Evolutionary conservation across 352 stramenopile genomes (phyloP).

Genomic region (Phytophthora lateralis): DNA sequence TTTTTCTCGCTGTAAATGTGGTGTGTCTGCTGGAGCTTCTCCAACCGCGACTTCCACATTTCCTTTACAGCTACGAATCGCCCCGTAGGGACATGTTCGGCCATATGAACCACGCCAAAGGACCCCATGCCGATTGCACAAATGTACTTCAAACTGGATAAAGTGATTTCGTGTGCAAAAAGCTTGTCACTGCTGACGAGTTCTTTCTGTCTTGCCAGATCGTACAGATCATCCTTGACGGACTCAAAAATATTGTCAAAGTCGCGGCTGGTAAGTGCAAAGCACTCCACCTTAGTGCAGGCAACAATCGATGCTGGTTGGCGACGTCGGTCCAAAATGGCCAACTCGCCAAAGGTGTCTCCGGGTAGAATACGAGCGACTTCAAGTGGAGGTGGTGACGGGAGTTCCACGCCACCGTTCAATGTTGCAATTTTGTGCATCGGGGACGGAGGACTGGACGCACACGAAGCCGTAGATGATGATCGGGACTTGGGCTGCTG

Average conservation of each 20-base stretch:
- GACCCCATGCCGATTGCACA: constrained; percentile 90
- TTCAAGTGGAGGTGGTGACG: constrained; percentile 19
- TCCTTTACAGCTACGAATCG: constrained; percentile 73
- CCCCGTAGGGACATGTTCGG: constrained; percentile 78
- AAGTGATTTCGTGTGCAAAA: constrained; percentile 55
- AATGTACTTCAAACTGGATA: constrained; percentile 64
- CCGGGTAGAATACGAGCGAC: constrained; percentile 49
- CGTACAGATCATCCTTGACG: constrained; percentile 40
- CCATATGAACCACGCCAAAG: constrained; percentile 95
- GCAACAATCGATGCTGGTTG: constrained; percentile 75
- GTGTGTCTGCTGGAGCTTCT: constrained; percentile 79
- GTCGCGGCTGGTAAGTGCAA: constrained; percentile 64
- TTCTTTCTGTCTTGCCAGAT: constrained; percentile 37
- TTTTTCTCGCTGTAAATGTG: constrained; percentile 97
- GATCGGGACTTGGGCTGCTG: constrained; percentile 40
- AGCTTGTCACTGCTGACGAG: constrained; percentile 44
- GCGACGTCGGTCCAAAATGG: constrained; percentile 49
- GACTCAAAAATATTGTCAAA: constrained; percentile 65
- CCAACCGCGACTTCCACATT: constrained; percentile 32
- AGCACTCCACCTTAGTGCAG: constrained; percentile 63
- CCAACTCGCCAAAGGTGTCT: constrained; percentile 75
- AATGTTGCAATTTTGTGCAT: constrained; percentile 16
- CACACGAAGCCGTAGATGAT: constrained; percentile 15
- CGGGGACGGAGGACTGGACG: constrained; percentile 18
- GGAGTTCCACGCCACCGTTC: constrained; percentile 2